A percentile compares a stretch with the other conserved stretches of the same genome.
These are phyloP conservation scores for Psilocybe sp. DNA, from an alignment of 768 basidiomycete species.

Conservation along the genomic window DNA sequence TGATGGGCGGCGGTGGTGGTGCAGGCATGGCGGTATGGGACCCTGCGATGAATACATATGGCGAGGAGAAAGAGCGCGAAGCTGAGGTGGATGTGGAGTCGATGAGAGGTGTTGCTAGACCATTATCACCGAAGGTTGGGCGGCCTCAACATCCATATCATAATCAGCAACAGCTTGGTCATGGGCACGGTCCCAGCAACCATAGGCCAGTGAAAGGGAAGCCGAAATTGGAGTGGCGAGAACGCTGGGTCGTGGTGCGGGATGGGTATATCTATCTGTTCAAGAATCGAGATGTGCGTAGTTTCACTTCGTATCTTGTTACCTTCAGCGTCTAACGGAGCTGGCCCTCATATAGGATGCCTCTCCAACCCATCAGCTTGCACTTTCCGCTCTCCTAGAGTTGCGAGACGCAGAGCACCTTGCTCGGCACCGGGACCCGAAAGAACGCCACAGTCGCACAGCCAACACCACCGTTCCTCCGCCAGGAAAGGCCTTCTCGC, in stretches of 20 bases:
- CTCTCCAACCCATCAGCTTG: constrained; percentile 34
- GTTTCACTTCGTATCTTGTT: neutral
- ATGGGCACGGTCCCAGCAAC: too few relatives aligned
- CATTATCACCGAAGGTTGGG: too few relatives aligned
- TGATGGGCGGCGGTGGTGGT: constrained; percentile 1
- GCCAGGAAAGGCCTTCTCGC: neutral
- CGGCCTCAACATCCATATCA: too few relatives aligned
- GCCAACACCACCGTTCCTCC: neutral
- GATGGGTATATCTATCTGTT: constrained; percentile 54
- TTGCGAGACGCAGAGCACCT: constrained; percentile 47
- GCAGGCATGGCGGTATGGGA: constrained; percentile 1
- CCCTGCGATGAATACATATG: constrained; percentile 2
- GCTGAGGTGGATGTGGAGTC: neutral
- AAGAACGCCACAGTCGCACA: neutral
- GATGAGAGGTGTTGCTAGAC: neutral
- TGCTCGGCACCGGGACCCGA: neutral
- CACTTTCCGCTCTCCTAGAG: constrained; percentile 36
- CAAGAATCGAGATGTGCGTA: constrained; percentile 49
- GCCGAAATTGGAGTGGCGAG: constrained; percentile 56
- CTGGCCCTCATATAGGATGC: constrained; percentile 29
- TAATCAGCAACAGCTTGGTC: too few relatives aligned
- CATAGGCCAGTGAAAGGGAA: constrained; percentile 8
- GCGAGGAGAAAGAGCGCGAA: constrained; percentile 2
- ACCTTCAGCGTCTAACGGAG: neutral
- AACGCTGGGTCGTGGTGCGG: constrained; percentile 60